Evolutionary conservation across 176 grass and related monocot genomes (phyloP), one percentile per base, ranked within the genome.

Genomic region (Bolboschoenus planiculmis): DNA sequence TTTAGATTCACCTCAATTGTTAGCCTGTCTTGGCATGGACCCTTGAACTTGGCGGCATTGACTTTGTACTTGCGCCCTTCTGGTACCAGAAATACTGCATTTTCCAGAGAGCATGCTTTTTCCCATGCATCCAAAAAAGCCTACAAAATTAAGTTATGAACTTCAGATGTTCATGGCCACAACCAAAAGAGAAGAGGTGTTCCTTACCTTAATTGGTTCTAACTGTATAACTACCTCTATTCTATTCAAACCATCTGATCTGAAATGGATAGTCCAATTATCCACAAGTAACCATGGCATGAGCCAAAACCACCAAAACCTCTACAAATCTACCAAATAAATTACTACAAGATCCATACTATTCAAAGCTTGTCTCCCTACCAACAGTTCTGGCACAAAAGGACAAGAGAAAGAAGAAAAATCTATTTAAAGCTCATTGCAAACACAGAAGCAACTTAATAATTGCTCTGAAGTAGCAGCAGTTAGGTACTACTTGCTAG

Each of bases 61-160:
- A 98, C 36, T 84, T 90, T 98, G 85, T 98, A 98, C 13, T 57
- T 87, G 8, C 87, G 85, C 11, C 62, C 33, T 58, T 80, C 67
- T 56, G 92, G 86, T 57, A 95, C 87, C 15, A 98, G 81, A 85
- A 98, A 93, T 81, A 98, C 89, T 2, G 92, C 92, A 66, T 91
- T 82, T 33, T 86, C 86, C 67, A 88, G 50, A 23, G 92, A 95
- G 84, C 95, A 98, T 51, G 95, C 92, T 78, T 4, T 65, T 24
- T 84, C 48, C 95, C 95, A 98, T 13, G 95, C 92, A 15, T 83
- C 62, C 15, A 60, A 5, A 78, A 98, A 98, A 2, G 92, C 92
- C 95, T 98, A 54, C 56, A 18, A 24, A 20, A 13, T 2, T 23
- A 20, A 20, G 8, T 1, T 15, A 77, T 68, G 10, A 73, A 78